Conservation (phyloP, 2,329 filamentous ascomycete genomes). For the Aspergillus ibericus region DNA sequence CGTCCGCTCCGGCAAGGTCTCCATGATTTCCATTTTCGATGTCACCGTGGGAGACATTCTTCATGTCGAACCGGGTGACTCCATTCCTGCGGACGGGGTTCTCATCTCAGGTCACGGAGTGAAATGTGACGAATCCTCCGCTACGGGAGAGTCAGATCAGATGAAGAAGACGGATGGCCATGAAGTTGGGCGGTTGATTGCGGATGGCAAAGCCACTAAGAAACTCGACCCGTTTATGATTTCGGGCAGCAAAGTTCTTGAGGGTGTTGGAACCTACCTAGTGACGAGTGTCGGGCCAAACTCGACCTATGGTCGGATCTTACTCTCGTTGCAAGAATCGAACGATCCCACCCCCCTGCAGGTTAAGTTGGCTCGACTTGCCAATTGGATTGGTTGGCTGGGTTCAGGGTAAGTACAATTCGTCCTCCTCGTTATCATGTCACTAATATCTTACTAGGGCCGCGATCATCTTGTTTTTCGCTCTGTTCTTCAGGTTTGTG, state of each 20-base stretch:
- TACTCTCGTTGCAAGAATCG: constrained; percentile 71
- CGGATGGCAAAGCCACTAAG: constrained; percentile 53
- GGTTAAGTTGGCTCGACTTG: constrained; percentile 71
- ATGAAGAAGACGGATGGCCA: constrained; percentile 66
- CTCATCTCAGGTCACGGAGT: constrained; percentile 66
- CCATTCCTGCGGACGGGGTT: constrained; percentile 69
- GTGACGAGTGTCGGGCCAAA: constrained; percentile 72
- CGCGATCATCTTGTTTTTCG: constrained; percentile 78
- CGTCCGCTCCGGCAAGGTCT: constrained; percentile 64
- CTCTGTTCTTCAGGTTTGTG: constrained; percentile 83
- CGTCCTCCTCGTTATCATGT: background rate
- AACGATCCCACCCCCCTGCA: constrained; percentile 75
- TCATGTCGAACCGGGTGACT: constrained; percentile 67
- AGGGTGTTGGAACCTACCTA: constrained; percentile 73
- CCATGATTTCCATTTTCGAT: constrained; percentile 65
- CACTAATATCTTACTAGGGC: constrained; percentile 37
- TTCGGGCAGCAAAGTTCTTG: constrained; percentile 76
- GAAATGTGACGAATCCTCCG: constrained; percentile 72
- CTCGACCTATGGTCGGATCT: constrained; percentile 72
- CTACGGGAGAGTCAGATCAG: constrained; percentile 71
- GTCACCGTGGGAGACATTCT: constrained; percentile 70
- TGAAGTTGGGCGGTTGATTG: constrained; percentile 58
- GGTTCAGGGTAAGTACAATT: constrained; percentile 58
- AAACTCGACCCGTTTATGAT: constrained; percentile 73
- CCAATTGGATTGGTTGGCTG: constrained; percentile 74